Evolutionary conservation across 2,329 filamentous ascomycete genomes (phyloP), one percentile per base, ranked within the genome.

Genomic region (Didymella pomorum): DNA sequence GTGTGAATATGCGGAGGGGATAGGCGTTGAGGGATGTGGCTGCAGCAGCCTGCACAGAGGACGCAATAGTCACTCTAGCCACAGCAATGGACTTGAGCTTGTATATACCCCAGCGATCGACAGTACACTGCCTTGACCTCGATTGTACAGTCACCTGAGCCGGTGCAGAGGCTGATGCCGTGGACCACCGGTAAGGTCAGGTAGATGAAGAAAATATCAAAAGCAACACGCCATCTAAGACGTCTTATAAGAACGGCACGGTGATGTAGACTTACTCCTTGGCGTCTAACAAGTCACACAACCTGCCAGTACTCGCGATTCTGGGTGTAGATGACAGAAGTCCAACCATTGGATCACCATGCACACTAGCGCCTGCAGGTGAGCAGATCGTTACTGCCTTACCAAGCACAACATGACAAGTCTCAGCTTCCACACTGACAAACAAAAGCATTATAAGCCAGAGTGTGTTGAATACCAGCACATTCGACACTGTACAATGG

Each of bases 71-170:
- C 53, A 45, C 52, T 54, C 52, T 48, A 54, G 33, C 52, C 53
- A 56, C 46, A 51, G 53, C 53, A 56, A 51, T 56, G 39, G 53
- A 56, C 53, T 51, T 56, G 47, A 56, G 53, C 53, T 56, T 56
- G 41, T 56, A 56, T 56, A 56, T 56, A 56, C 53, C 53, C 53
- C 47, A 51, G 46, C 53, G 48, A 51, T 43, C 23, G 37, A 51
- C 28, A 56, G 47, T 42, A 51, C 41, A 42, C 52, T 54, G 52
- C 35, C 44, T 48, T 48, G 52, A 54, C 33, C 52, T 54, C 44
- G 20, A 33, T n/a, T 33, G 35, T 48, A 35, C 52, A 48, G 44
- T 46, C 43, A 41, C 35, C 29, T 25, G 26, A 29, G 51, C 51
- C 51, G 28, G 21, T 25, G 29, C 31, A 25, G 21, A 53, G 43